Base-by-base conservation (phyloP, 148 eudicot genomes). In the Simmondsia chinensis region DNA sequence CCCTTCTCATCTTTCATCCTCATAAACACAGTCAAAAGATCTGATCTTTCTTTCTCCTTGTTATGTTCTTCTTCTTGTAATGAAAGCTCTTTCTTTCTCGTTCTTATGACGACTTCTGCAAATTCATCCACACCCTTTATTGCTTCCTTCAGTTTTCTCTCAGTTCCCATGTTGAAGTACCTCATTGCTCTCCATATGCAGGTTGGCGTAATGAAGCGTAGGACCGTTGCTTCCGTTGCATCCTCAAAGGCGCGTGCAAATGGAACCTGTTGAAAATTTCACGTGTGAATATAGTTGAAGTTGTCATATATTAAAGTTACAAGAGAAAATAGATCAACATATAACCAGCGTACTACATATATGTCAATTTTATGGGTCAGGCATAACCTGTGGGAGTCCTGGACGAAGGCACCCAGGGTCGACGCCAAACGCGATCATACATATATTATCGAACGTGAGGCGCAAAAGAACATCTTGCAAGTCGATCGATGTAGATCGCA, bases 351-450 rank as follows among this genome's bases (percentile, higher is more conserved):
- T n/a, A n/a, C n/a, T n/a, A n/a, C n/a, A n/a, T n/a, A n/a, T n/a
- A n/a, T n/a, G n/a, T n/a, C n/a, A n/a, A n/a, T n/a, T n/a, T n/a
- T n/a, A n/a, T n/a, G n/a, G n/a, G n/a, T n/a, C n/a, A n/a, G n/a
- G n/a, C n/a, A n/a, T n/a, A 10, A 87, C 70, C 4, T 73, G 72
- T 0, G 88, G 94, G 9, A 71, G 58, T 11, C 82, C 87, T 0
- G 55, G 75, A 3, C 65, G 20, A 3, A 82, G 54, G 49, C 96
- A 87, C 2, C 94, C 94, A 0, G 94, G 94, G 34, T 87, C 96
- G 2, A 79, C 96, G 22, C 96, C 96, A 32, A 87, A 87, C 9
- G 94, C 96, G 11, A 87, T 76, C 77, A 76, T 79, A 49, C 94
- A 87, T 4, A 87, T 82, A 17, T 82, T 82, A 39, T 87, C 96